Percentiles rank a stretch among this genome's conserved stretches.
Conservation (phyloP, 2,329 filamentous ascomycete genomes). For the Alternaria brassicicola region DNA sequence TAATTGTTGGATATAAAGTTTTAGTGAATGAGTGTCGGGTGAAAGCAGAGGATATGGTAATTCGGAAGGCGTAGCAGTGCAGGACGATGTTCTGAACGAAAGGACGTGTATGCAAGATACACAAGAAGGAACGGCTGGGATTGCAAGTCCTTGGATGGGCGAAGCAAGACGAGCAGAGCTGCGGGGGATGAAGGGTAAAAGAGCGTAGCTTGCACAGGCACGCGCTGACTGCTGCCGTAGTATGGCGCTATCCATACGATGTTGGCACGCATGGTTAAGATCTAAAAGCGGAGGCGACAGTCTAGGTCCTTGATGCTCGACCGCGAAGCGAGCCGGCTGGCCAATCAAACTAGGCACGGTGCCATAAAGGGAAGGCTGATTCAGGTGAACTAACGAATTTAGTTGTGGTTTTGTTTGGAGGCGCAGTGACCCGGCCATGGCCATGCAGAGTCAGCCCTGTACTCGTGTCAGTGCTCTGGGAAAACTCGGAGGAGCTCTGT, state of each 20-base stretch:
- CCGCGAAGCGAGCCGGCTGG: constrained; percentile 21
- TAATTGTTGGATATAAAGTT: constrained; percentile 1
- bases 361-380: constrained; percentile 31
- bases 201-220: constrained; percentile 25
- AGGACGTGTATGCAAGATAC: constrained; percentile 45
- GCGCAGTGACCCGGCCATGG: constrained; percentile 29
- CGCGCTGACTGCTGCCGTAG: constrained; percentile 26
- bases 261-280: constrained; percentile 35
- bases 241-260: constrained; percentile 34
- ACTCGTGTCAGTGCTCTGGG: constrained; percentile 9
- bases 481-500: constrained; percentile 11
- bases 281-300: constrained; percentile 44
- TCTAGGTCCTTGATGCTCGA: constrained; percentile 33
- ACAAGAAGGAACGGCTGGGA: constrained; percentile 33
- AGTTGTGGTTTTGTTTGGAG: constrained; percentile 25
- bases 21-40: constrained; percentile 13
- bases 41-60: constrained; percentile 25
- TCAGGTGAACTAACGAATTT: constrained; percentile 31
- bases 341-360: constrained; percentile 30
- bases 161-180: constrained; percentile 21
- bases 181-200: constrained; percentile 36
- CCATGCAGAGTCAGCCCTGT: constrained; percentile 27
- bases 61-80: constrained; percentile 15
- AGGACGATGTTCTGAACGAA: constrained; percentile 29
- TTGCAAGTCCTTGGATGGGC: constrained; percentile 26